A percentile compares a stretch with the other conserved stretches of the same genome.
phyloP scores from a whole-genome alignment of 2,329 filamentous ascomycete species.

The Botrytis paeoniae region DNA sequence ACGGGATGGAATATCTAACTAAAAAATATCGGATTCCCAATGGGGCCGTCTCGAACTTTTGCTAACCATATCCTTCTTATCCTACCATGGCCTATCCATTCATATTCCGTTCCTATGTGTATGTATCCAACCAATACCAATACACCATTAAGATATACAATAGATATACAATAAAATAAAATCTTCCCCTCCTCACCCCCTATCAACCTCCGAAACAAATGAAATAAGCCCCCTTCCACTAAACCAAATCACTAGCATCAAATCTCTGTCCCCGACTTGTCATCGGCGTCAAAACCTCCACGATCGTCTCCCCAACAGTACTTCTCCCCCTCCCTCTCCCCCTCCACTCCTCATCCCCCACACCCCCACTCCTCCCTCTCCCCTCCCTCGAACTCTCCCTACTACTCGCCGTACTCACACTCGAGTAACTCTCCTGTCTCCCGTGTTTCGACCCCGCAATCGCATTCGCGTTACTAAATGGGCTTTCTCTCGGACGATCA shows the following conservation, averaged over 20 bases:
- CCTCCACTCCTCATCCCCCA: neutral
- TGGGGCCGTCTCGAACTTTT: neutral
- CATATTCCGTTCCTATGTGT: neutral
- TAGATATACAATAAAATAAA: neutral
- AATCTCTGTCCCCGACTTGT: neutral
- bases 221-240: neutral
- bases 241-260: slow-evolving; percentile 11
- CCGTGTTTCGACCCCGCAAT: neutral
- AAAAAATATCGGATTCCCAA: neutral
- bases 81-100: neutral
- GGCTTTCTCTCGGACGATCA: slow-evolving; percentile 9
- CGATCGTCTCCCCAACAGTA: neutral
- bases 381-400: neutral
- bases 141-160: neutral
- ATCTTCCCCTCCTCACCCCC: neutral
- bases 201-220: neutral
- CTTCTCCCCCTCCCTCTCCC: neutral
- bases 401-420: neutral
- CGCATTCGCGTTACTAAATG: slow-evolving; percentile 1
- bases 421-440: neutral
- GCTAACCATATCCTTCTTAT: neutral
- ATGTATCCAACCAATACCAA: neutral
- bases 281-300: neutral
- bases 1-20: neutral
- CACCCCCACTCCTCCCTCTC: neutral